Evolutionary conservation across 106 monocot genomes (phyloP), one percentile per base, ranked within the genome.

Genomic region (Iris macrosiphon): DNA sequence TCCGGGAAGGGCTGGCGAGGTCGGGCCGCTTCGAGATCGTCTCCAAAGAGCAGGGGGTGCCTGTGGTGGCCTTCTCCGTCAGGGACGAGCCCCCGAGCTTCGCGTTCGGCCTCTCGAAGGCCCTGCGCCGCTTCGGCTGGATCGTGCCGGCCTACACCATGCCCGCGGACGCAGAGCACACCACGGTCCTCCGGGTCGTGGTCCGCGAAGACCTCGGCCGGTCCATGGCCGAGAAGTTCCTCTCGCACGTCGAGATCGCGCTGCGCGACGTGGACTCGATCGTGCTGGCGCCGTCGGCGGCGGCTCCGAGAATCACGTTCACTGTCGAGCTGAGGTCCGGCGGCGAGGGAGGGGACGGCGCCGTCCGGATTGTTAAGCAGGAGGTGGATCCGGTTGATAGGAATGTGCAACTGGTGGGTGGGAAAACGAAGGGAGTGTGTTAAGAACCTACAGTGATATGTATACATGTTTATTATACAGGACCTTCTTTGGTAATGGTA

Each of bases 61-160:
- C 78, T 5, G 37, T 78, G 26, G 78, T 78, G 29, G 78, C 78
- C 27, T 78, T 78, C 72, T 53, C 71, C 10, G 55, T 77, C 56
- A 66, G 67, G 31, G 47, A 60, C 43, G 41, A 14, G 10, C 38
- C 23, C 61, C 45, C 28, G 22, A 14, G 31, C 16, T 16, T 38
- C 21, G 66, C 61, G 22, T 72, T 78, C 67, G 45, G 41, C 35
- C 33, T 72, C 1, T 59, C 76, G 1, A 15, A 57, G 14, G 18
- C 3, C n/a, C 26, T 78, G n/a, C 60, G 78, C 7, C 33, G 57
- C 41, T 71, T 46, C 16, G 77, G 77, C 0, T 77, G 77, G 77
- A 71, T 77, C 1, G 71, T 78, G 10, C 78, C 78, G 0, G 78
- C 78, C 4, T 78, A 78, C 66, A 78, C 78, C 11, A 30, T 78